phyloP scores from a whole-genome alignment of 495 filamentous ascomycete genomes.

The Umbilicaria muhlenbergii region DNA sequence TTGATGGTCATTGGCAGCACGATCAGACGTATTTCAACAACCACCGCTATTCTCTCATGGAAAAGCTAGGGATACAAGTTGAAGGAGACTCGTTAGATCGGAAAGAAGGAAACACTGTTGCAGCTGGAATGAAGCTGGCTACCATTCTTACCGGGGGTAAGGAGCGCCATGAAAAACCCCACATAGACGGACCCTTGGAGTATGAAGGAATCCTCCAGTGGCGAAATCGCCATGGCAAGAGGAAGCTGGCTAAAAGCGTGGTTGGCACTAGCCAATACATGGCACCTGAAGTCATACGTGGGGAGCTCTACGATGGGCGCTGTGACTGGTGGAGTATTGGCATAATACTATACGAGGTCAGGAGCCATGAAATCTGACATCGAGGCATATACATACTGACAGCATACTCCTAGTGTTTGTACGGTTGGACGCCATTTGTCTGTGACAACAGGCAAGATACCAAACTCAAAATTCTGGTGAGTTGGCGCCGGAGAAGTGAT shows the following conservation, averaged over 20 bases:
- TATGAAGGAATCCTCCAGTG: slow-evolving; percentile 51
- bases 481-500: slow-evolving; percentile 7
- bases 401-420: slow-evolving; percentile 45
- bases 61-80: slow-evolving; percentile 57
- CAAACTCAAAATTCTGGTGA: slow-evolving; percentile 63
- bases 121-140: slow-evolving; percentile 30
- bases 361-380: background rate
- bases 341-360: slow-evolving; percentile 74
- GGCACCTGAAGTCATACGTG: slow-evolving; percentile 84
- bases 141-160: slow-evolving; percentile 30
- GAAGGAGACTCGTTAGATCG: slow-evolving; percentile 62
- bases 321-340: slow-evolving; percentile 97
- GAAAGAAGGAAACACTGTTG: slow-evolving; percentile 33
- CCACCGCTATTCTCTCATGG: slow-evolving; percentile 61
- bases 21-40: slow-evolving; percentile 72
- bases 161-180: slow-evolving; percentile 31
- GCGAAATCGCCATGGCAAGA: slow-evolving; percentile 60
- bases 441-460: slow-evolving; percentile 66
- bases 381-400: no score
- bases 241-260: slow-evolving; percentile 65
- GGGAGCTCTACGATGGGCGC: slow-evolving; percentile 71
- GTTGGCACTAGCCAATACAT: slow-evolving; percentile 96
- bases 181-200: slow-evolving; percentile 13
- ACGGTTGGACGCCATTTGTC: slow-evolving; percentile 80
- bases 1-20: slow-evolving; percentile 90